Evolutionary conservation across 768 basidiomycete species (phyloP).

Genomic region (Vishniacozyma victoriae): DNA sequence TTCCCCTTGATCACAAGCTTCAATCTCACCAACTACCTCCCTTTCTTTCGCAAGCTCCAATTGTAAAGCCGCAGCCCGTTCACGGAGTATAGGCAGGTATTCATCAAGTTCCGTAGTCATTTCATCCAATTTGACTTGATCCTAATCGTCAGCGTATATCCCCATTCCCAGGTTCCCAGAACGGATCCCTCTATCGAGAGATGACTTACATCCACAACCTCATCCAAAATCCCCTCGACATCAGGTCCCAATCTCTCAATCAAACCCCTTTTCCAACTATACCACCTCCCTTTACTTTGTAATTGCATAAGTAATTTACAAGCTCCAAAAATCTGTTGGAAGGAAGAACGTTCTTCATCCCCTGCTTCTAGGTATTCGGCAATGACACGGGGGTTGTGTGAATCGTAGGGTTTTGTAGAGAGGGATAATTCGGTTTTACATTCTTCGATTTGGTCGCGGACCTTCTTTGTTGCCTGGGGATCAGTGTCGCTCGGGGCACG

Average conservation of each 20-base stretch:
- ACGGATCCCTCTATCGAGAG: background rate
- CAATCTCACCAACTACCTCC: constrained; percentile 38
- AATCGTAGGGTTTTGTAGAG: constrained; percentile 10
- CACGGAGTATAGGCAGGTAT: constrained; percentile 35
- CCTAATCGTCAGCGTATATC: constrained; percentile 26
- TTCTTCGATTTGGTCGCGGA: constrained; percentile 36
- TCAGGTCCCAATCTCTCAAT: constrained; percentile 33
- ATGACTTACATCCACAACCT: constrained; percentile 34
- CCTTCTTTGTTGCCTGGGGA: constrained; percentile 37
- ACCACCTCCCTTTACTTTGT: constrained; percentile 42
- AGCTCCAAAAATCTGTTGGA: constrained; percentile 40
- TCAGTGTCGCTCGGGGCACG: no score
- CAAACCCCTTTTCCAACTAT: constrained; percentile 43
- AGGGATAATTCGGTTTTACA: constrained; percentile 15
- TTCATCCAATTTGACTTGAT: constrained; percentile 26
- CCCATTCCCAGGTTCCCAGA: background rate
- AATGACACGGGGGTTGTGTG: constrained; percentile 43
- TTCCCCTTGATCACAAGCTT: constrained; percentile 41
- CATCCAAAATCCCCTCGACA: constrained; percentile 24
- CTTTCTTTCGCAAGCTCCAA: constrained; percentile 41
- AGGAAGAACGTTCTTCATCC: constrained; percentile 46
- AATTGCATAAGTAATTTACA: constrained; percentile 46
- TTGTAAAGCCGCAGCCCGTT: constrained; percentile 30
- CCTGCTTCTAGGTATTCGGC: constrained; percentile 44
- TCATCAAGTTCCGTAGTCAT: constrained; percentile 14